Conservation (phyloP, 2,329 filamentous ascomycete genomes). For the Fusarium sterilihyphosum region DNA sequence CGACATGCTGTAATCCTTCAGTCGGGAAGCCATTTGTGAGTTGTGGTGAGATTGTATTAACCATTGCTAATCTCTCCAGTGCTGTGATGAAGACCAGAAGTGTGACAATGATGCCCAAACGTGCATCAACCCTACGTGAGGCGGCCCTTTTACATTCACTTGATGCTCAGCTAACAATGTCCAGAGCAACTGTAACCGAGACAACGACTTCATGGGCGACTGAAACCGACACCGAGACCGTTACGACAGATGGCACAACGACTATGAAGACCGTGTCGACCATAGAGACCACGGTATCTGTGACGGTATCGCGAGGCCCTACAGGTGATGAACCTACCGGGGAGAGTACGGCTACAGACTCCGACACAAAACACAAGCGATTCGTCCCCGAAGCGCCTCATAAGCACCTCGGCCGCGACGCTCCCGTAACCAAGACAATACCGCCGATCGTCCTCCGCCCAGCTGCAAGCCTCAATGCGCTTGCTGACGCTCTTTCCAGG, state of each 20-base stretch:
- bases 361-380: neutral
- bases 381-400: neutral
- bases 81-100: neutral
- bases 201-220: neutral
- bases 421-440: neutral
- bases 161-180: neutral
- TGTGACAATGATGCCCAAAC: neutral
- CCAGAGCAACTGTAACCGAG: neutral
- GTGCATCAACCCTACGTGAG: neutral
- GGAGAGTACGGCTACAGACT: neutral
- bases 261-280: neutral
- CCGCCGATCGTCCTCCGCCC: neutral
- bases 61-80: rapidly evolving
- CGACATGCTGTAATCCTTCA: neutral
- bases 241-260: neutral
- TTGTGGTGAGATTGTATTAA: rapidly evolving
- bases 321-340: neutral
- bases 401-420: rapidly evolving
- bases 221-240: neutral
- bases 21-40: neutral
- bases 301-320: neutral
- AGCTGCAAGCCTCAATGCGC: neutral
- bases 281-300: neutral
- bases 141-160: neutral
- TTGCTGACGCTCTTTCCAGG: neutral